Evolutionary conservation across 768 basidiomycete species (phyloP), one percentile per base, ranked within the genome.

Genomic region (Tricholoma furcatifolium): DNA sequence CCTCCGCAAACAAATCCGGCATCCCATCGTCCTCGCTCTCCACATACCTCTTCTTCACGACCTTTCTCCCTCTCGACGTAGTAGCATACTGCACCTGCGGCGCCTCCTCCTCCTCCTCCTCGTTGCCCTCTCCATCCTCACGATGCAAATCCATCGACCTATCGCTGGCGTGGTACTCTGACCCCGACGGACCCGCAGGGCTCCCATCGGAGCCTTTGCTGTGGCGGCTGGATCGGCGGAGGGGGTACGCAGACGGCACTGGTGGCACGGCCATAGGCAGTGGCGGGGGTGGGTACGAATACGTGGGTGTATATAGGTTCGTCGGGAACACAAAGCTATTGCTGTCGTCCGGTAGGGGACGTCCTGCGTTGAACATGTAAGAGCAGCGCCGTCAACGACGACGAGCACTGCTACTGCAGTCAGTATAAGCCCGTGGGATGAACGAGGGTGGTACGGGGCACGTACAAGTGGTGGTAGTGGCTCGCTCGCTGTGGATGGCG

Each of bases 101-200:
- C n/a, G 44, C 48, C 8, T 69, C 66, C 10, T 76, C 70, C 10
- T 69, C 68, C 18, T 67, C 66, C 10, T 50, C 56, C 15, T 61
- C 62, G 21, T 63, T 58, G 43, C 65, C 66, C 15, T 57, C 55
- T 14, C 62, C 57, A 41, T 64, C 65, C 17, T 56, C 56, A 11
- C 24, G 11, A 8, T 65, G 67, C 47, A 62, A 60, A 40, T 72
- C 67, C 49, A 71, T 66, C 3, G 74, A 76, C 57, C 73, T 74
- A 45, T 78, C 78, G 50, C 77, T 77, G 51, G 69, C 74, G 51
- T 75, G 70, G 60, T 80, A 81, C 61, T 79, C 77, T 3, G 78
- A 80, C 17, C 76, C 78, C 43, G 77, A 79, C 17, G 70, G 66
- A 0, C 66, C 70, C 0, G 50, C 54, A 36, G 68, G 64, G 2